phyloP scores from a whole-genome alignment of 352 stramenopile species.

The Phytophthora sp. region DNA sequence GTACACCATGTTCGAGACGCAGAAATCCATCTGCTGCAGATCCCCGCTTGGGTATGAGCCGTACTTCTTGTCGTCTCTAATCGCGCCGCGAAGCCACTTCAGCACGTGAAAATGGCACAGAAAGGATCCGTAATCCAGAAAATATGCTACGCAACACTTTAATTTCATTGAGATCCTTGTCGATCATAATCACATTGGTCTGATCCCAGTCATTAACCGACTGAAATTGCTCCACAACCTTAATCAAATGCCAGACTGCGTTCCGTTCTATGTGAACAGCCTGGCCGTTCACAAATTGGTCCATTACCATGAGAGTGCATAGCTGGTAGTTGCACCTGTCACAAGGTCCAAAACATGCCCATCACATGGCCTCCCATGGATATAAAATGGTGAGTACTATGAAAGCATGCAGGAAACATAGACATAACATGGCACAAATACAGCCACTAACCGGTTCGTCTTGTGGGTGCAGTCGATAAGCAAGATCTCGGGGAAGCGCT shows the following conservation, averaged over 20 bases:
- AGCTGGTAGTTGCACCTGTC: constrained; percentile 16
- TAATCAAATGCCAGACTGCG: constrained; percentile 8
- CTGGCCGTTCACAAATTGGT: constrained; percentile 6
- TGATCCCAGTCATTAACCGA: constrained; percentile 1
- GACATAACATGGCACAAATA: neutral
- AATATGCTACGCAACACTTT: constrained; percentile 6
- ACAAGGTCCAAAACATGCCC: constrained; percentile 3
- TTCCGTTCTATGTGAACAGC: constrained; percentile 6
- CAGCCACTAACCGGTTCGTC: constrained; percentile 1
- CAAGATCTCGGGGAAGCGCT: constrained; percentile 11
- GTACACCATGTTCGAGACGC: constrained; percentile 10
- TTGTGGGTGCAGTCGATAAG: constrained; percentile 20
- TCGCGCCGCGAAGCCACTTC: neutral
- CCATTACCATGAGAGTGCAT: constrained; percentile 11
- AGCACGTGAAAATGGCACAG: constrained; percentile 13
- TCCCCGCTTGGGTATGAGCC: neutral
- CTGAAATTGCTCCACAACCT: constrained; percentile 9
- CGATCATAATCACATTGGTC: constrained; percentile 4
- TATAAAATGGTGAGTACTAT: constrained; percentile 9
- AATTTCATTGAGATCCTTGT: constrained; percentile 17
- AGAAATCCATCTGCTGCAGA: constrained; percentile 10
- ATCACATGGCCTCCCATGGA: neutral
- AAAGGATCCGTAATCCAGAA: neutral
- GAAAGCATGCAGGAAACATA: neutral
- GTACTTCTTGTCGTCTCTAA: constrained; percentile 10